Conservation (phyloP, 1,139 yeast genomes). For the Taphrina communis region DNA sequence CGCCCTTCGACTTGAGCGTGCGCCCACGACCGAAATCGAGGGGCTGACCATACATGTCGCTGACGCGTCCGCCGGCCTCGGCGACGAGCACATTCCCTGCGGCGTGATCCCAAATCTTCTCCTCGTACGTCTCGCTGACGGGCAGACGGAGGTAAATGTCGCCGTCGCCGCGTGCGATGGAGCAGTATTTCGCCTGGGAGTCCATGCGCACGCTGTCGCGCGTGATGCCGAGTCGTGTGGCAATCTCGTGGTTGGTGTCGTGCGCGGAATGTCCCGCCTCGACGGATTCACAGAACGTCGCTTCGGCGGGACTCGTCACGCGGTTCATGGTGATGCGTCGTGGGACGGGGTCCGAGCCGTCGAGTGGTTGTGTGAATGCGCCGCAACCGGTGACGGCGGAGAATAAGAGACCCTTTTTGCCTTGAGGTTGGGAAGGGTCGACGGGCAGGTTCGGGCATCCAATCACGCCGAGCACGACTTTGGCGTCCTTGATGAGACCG, state of each 20-base stretch:
- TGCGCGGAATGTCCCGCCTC: conserved; percentile 96
- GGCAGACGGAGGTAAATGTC: conserved; percentile 91
- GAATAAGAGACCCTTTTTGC: conserved; percentile 67
- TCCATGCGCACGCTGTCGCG: conserved; percentile 64
- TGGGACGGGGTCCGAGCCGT: conserved; percentile 40
- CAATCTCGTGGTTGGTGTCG: conserved; percentile 80
- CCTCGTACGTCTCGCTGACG: conserved; percentile 73
- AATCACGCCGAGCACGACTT: conserved; percentile 85
- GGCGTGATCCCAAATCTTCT: conserved; percentile 99
- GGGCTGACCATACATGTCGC: conserved; percentile 74
- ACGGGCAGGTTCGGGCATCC: conserved; percentile 92
- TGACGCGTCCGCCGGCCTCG: conserved; percentile 91
- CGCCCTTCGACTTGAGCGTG: conserved; percentile 80
- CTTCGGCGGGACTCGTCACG: conserved; percentile 53
- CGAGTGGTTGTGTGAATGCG: conserved; percentile 54
- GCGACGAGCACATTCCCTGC: conserved; percentile 85
- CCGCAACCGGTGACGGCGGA: conserved; percentile 79
- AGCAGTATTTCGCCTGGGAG: conserved; percentile 94
- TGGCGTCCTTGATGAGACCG: conserved; percentile 83
- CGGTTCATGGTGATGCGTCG: conserved; percentile 50
- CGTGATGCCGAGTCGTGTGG: conserved; percentile 69
- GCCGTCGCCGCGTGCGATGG: conserved; percentile 87
- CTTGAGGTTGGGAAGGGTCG: conserved; percentile 52
- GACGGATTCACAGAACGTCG: conserved; percentile 91
- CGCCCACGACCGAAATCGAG: conserved; percentile 90